phyloP scores from a whole-genome alignment of 345 rosid species.

The Eucalyptus polyanthemos region DNA sequence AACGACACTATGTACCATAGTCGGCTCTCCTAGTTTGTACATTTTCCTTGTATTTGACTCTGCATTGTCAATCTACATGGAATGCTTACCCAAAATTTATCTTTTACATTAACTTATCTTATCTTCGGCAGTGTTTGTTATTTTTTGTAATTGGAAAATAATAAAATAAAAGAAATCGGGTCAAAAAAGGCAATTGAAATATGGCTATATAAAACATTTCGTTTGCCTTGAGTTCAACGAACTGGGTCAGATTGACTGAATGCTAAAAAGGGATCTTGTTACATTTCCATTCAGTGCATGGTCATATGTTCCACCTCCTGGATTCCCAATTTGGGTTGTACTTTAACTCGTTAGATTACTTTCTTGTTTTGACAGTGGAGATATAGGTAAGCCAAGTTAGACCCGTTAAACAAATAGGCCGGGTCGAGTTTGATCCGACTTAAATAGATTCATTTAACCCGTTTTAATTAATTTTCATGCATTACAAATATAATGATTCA shows the following conservation, averaged over 20 bases:
- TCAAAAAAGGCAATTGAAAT: background rate
- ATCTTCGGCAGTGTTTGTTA: background rate
- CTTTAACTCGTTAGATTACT: background rate
- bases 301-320: background rate
- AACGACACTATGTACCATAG: background rate
- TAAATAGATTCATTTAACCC: too few species aligned
- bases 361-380: background rate
- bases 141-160: background rate
- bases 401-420: background rate
- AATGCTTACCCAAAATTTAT: background rate
- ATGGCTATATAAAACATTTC: background rate
- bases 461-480: background rate
- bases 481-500: too few species aligned
- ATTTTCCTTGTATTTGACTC: background rate
- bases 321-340: background rate
- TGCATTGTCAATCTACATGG: background rate
- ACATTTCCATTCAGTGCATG: background rate
- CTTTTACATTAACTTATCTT: background rate
- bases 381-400: background rate
- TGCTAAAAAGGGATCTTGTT: background rate
- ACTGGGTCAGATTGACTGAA: background rate
- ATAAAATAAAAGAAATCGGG: rapidly evolving
- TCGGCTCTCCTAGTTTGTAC: background rate
- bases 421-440: background rate
- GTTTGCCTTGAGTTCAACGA: background rate